Evolutionary conservation across 2,329 filamentous ascomycete species (phyloP).

Genomic region (Thelonectria rubi): DNA sequence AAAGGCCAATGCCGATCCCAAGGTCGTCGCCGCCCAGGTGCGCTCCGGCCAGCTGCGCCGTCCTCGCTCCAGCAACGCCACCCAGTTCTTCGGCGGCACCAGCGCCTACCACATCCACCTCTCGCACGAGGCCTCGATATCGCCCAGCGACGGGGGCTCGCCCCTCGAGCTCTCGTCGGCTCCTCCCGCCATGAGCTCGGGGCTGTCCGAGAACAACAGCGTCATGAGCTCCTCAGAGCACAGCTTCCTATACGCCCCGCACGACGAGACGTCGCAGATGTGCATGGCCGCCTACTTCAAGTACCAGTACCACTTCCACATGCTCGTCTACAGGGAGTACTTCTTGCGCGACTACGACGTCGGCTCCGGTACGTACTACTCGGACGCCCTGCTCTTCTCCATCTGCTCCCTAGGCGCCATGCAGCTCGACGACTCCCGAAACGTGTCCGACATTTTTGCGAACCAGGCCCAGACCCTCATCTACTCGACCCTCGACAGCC

Average conservation of each 20-base stretch:
- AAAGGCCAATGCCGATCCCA: constrained; percentile 43
- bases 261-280: constrained; percentile 54
- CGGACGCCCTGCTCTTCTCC: constrained; percentile 57
- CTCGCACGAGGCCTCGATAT: constrained; percentile 41
- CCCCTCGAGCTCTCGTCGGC: constrained; percentile 28
- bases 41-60: constrained; percentile 50
- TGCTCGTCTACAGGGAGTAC: constrained; percentile 61
- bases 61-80: constrained; percentile 51
- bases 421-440: constrained; percentile 52
- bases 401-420: constrained; percentile 60
- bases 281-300: constrained; percentile 60
- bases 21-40: constrained; percentile 45
- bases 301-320: constrained; percentile 58
- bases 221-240: constrained; percentile 33
- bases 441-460: constrained; percentile 55
- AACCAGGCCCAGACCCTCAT: constrained; percentile 56
- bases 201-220: constrained; percentile 22
- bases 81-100: constrained; percentile 59
- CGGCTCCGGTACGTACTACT: constrained; percentile 58
- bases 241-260: constrained; percentile 51
- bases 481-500: constrained; percentile 54
- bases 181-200: constrained; percentile 20
- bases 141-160: constrained; percentile 24
- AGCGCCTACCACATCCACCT: constrained; percentile 55
- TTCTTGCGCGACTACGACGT: constrained; percentile 60